Evolutionary conservation across 2,329 filamentous ascomycete genomes (phyloP), one percentile per base, ranked within the genome.

Genomic region (Paecilomyces sp.): DNA sequence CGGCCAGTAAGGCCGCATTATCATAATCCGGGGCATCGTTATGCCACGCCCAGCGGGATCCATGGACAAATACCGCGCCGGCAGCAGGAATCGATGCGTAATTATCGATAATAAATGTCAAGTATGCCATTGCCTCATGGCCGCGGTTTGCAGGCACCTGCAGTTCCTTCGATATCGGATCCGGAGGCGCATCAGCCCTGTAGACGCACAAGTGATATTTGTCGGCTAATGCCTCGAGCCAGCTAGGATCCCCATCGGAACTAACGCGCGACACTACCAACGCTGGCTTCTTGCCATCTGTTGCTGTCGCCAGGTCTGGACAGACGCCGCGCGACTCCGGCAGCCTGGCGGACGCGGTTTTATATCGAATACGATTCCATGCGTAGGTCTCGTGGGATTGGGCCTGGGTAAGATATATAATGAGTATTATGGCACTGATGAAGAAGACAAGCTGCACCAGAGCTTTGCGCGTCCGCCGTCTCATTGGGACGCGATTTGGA

Each of bases 41-140:
- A 60, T 80, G 78, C 77, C 78, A 80, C 4, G 77, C 73, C 64
- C 67, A 77, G 9, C 77, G 72, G 0, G 71, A 74, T 1, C 76
- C 77, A 60, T 80, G 78, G 1, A 79, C 70, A 54, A 80, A 80
- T 0, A 79, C 75, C 0, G 69, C 72, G 0, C 76, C 75, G 0
- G 71, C 63, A 2, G 62, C 61, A 0, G 78, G 77, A 12, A 80
- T 67, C 3, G 70, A 22, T 2, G 66, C 69, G 60, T 80, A 79
- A 59, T 80, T 80, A 60, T 80, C 78, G 57, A 80, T 80, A 0
- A 80, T 60, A 61, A 78, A 80, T 1, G 78, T 80, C 0, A 80
- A 65, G 58, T 79, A 80, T 5, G 74, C 70, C 74, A 79, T 80
- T n/a, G 78, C 73, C 60, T 80, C 78, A 60, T 80, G 77, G 25